These are phyloP conservation scores for Tulasnella sp. DNA, from an alignment of 768 basidiomycete genomes.

Conservation along the genomic window DNA sequence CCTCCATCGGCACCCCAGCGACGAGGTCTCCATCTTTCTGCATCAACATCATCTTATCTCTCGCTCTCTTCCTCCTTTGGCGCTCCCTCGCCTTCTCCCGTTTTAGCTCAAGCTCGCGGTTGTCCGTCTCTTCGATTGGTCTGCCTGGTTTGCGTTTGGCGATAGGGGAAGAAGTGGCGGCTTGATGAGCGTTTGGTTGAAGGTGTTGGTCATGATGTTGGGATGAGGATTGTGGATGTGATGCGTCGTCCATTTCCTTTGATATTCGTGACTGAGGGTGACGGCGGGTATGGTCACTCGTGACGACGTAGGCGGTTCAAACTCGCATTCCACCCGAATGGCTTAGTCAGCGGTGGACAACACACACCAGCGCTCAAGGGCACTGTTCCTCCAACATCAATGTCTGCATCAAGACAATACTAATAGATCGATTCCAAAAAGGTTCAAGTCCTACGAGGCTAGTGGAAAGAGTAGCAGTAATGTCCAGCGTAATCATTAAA, in stretches of 20 bases:
- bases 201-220: conserved; percentile 1
- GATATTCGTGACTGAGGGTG: conserved; percentile 2
- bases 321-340: neutral
- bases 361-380: no score
- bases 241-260: neutral
- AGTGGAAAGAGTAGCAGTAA: neutral
- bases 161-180: neutral
- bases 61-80: conserved; percentile 75
- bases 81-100: conserved; percentile 82
- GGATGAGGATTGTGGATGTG: neutral
- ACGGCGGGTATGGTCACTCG: conserved; percentile 3
- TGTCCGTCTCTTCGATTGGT: conserved; percentile 10
- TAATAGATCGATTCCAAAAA: no score
- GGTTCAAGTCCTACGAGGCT: neutral
- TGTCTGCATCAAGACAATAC: no score
- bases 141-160: conserved; percentile 9
- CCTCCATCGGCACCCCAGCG: neutral
- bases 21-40: conserved; percentile 28
- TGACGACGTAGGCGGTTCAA: neutral
- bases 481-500: neutral
- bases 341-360: neutral
- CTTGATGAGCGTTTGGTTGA: neutral
- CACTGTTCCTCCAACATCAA: no score
- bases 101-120: conserved; percentile 16
- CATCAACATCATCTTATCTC: conserved; percentile 34